These are phyloP conservation scores for Ramaria sp. DNA, from an alignment of 768 basidiomycete genomes.

Conservation along the genomic window DNA sequence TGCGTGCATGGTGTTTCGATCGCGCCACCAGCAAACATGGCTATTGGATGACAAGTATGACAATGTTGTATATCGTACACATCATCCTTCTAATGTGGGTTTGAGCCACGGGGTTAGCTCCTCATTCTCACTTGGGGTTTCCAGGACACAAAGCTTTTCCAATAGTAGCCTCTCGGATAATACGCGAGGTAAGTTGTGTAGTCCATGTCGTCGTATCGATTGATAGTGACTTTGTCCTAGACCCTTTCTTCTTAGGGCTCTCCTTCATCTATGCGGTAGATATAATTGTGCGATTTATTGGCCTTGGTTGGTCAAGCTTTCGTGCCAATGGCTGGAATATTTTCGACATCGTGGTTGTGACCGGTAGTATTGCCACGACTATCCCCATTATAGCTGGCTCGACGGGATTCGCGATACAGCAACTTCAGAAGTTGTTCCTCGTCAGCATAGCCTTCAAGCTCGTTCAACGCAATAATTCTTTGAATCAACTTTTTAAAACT, in stretches of 20 bases:
- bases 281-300: constrained; percentile 64
- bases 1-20: constrained; percentile 85
- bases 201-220: neutral
- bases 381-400: constrained; percentile 45
- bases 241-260: constrained; percentile 65
- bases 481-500: constrained; percentile 96
- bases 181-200: constrained; percentile 39
- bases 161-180: constrained; percentile 37
- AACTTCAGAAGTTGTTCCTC: constrained; percentile 84
- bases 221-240: constrained; percentile 27
- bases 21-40: constrained; percentile 88
- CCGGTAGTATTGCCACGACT: constrained; percentile 77
- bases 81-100: constrained; percentile 75
- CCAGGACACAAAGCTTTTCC: constrained; percentile 73
- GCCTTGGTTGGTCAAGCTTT: constrained; percentile 79
- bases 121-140: neutral
- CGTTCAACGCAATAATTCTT: constrained; percentile 73
- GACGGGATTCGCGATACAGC: constrained; percentile 41
- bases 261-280: constrained; percentile 69
- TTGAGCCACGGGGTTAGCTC: neutral
- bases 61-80: constrained; percentile 68
- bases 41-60: constrained; percentile 81
- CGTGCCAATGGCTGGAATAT: constrained; percentile 90
- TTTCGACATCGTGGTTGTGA: constrained; percentile 75
- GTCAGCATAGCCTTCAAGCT: constrained; percentile 92